Conservation (phyloP, 2,329 filamentous ascomycete genomes). For the Incumbomyces lentus region DNA sequence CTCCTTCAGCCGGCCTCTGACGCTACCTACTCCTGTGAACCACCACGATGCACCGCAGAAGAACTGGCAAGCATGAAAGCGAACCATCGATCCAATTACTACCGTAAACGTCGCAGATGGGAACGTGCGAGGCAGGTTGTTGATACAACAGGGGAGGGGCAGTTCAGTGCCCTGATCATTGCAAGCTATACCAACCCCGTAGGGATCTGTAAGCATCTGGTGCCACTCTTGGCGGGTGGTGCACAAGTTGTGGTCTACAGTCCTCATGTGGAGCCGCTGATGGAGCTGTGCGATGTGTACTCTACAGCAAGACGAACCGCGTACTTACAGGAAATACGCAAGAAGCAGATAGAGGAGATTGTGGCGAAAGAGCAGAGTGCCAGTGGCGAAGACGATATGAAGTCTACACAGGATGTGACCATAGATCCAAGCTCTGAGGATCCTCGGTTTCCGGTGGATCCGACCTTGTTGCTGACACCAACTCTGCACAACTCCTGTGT, state of each 20-base stretch:
- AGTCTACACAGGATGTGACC: slow-evolving; percentile 6
- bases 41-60: slow-evolving; percentile 48
- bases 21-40: slow-evolving; percentile 58
- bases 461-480: slow-evolving; percentile 68
- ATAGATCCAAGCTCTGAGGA: slow-evolving; percentile 24
- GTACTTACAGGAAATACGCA: slow-evolving; percentile 47
- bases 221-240: slow-evolving; percentile 74
- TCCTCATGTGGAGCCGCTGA: slow-evolving; percentile 67
- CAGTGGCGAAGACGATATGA: slow-evolving; percentile 5
- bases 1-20: slow-evolving; percentile 69
- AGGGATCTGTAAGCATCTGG: slow-evolving; percentile 60
- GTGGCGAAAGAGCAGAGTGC: background rate
- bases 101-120: slow-evolving; percentile 80
- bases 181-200: slow-evolving; percentile 73
- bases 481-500: slow-evolving; percentile 71
- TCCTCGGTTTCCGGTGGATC: slow-evolving; percentile 77
- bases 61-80: slow-evolving; percentile 63
- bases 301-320: slow-evolving; percentile 68
- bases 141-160: slow-evolving; percentile 61
- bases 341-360: slow-evolving; percentile 16
- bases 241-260: slow-evolving; percentile 80
- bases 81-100: slow-evolving; percentile 73
- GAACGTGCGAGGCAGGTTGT: slow-evolving; percentile 61
- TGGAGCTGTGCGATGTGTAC: slow-evolving; percentile 70
- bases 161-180: slow-evolving; percentile 73